These are phyloP conservation scores for Acidiella bohemica DNA, from an alignment of 495 filamentous ascomycete species.

Conservation along the genomic window DNA sequence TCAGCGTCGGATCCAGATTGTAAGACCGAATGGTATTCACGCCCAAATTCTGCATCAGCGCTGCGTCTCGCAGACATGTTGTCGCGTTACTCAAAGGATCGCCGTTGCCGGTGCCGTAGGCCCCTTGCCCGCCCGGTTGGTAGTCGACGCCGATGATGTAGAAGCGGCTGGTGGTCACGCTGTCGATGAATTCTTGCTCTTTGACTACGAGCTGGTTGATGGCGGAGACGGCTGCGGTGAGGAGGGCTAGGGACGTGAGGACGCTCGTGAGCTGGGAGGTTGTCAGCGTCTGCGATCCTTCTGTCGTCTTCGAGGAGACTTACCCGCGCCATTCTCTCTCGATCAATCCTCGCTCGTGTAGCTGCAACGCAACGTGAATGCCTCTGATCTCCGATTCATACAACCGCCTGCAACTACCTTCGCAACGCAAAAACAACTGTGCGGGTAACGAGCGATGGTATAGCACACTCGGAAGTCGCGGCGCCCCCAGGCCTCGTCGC, in stretches of 20 bases:
- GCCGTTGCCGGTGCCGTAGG: conserved; percentile 47
- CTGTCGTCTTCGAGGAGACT: too few species aligned
- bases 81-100: conserved; percentile 68
- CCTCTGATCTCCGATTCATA: too few species aligned
- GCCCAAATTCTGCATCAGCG: conserved; percentile 75
- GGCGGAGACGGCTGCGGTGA: conserved; percentile 44
- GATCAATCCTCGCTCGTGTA: too few species aligned
- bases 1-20: conserved; percentile 69
- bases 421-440: too few species aligned
- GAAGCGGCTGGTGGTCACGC: conserved; percentile 62
- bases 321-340: too few species aligned
- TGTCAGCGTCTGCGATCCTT: too few species aligned
- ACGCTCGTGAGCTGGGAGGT: too few species aligned
- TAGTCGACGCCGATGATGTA: conserved; percentile 87
- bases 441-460: too few species aligned
- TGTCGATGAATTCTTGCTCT: conserved; percentile 73
- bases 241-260: conserved; percentile 10
- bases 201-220: conserved; percentile 59
- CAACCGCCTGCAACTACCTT: too few species aligned
- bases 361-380: too few species aligned
- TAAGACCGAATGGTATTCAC: conserved; percentile 86
- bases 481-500: too few species aligned
- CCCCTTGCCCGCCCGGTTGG: conserved; percentile 80
- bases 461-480: too few species aligned
- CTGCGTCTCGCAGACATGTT: conserved; percentile 78